Evolutionary conservation across 495 filamentous ascomycete genomes (phyloP).

Genomic region (Pseudoneurospora amorphoporcata): DNA sequence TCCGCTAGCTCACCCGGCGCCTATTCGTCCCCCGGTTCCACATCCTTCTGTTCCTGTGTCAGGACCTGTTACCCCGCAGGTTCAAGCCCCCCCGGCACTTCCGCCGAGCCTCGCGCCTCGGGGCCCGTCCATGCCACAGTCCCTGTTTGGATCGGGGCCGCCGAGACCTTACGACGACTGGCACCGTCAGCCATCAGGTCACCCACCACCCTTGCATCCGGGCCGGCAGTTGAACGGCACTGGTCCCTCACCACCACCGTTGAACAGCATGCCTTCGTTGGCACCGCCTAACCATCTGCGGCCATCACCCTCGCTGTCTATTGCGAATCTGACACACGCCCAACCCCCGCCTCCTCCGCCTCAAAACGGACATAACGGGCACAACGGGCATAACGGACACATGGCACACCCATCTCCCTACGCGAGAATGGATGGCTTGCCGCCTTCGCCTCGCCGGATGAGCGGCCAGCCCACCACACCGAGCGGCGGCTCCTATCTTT

Average conservation of each 20-base stretch:
- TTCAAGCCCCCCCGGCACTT: slow-evolving; percentile 20
- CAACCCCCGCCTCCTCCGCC: slow-evolving; percentile 18
- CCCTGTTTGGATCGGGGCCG: slow-evolving; percentile 15
- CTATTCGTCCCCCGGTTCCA: slow-evolving; percentile 9
- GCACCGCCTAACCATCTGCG: slow-evolving; percentile 33
- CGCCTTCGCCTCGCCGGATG: slow-evolving; percentile 28
- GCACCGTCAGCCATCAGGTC: slow-evolving; percentile 23
- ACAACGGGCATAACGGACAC: slow-evolving; percentile 33
- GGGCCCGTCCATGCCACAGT: slow-evolving; percentile 19
- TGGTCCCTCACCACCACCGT: slow-evolving; percentile 22
- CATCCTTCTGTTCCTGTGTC: slow-evolving; percentile 22
- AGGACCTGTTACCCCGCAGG: slow-evolving; percentile 30
- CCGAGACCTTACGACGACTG: slow-evolving; percentile 24
- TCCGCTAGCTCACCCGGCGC: slow-evolving; percentile 3
- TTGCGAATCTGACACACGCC: slow-evolving; percentile 21
- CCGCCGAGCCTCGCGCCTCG: slow-evolving; percentile 17
- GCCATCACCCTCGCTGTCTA: slow-evolving; percentile 20
- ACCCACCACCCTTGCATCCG: slow-evolving; percentile 24
- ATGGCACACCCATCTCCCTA: slow-evolving; percentile 25
- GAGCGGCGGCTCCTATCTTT: slow-evolving; percentile 14
- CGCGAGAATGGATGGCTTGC: slow-evolving; percentile 24
- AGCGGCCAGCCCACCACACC: slow-evolving; percentile 19
- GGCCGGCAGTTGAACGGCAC: slow-evolving; percentile 32
- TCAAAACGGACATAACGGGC: slow-evolving; percentile 25
- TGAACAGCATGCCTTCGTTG: slow-evolving; percentile 26